Evolutionary conservation across 169 alveolate species (phyloP).

Genomic region (Eimeria zaria): DNA sequence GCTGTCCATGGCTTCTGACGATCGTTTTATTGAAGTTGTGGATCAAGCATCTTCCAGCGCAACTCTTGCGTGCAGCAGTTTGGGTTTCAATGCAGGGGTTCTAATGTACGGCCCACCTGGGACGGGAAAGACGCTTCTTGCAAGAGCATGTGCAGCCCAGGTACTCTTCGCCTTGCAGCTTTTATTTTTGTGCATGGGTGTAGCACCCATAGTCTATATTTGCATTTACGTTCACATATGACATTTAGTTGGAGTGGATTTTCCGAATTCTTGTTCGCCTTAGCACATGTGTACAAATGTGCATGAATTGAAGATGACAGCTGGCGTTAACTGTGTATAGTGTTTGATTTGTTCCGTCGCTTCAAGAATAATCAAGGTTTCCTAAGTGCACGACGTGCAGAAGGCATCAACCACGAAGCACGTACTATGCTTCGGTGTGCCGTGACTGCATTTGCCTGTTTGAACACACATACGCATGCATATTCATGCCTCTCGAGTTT

Average conservation of each 20-base stretch:
- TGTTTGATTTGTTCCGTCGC: not conserved
- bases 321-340: not conserved
- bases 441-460: not conserved
- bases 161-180: slow-evolving; percentile 61
- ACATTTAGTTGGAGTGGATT: not conserved
- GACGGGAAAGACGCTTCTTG: slow-evolving; percentile 98
- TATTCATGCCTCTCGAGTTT: not conserved
- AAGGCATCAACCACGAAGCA: not conserved
- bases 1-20: not conserved
- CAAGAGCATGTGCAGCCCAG: slow-evolving; percentile 97
- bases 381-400: not conserved
- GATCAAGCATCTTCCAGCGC: not conserved
- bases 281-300: not conserved
- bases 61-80: not conserved
- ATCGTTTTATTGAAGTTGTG: not conserved
- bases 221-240: not conserved
- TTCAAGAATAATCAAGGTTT: not conserved
- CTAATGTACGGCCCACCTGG: slow-evolving; percentile 99
- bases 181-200: not conserved
- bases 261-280: not conserved
- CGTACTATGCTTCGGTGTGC: not conserved
- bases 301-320: not conserved
- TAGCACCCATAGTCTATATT: not conserved
- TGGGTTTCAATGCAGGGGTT: slow-evolving; percentile 90
- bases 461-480: not conserved